These are phyloP conservation scores for Wickerhamiella lipophila DNA, from an alignment of 805 yeast genomes.

Conservation along the genomic window DNA sequence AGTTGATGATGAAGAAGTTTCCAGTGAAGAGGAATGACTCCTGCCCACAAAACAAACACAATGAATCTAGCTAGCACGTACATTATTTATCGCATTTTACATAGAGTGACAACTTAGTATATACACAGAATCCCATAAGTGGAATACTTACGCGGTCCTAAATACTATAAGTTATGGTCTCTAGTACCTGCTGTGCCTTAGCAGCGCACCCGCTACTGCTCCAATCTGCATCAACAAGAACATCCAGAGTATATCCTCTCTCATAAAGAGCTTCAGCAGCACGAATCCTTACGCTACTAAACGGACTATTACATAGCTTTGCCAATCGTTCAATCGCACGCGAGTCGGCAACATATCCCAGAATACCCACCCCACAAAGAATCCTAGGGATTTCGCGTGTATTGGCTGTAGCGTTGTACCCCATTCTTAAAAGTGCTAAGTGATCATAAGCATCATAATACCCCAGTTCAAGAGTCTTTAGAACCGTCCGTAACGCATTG, in stretches of 20 bases:
- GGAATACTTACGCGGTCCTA: too few relatives aligned
- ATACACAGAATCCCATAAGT: too few relatives aligned
- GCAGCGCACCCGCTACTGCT: background rate
- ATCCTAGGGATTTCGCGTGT: constrained; percentile 33
- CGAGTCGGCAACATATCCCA: constrained; percentile 31
- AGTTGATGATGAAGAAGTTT: background rate
- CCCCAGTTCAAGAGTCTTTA: constrained; percentile 13
- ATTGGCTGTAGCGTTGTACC: constrained; percentile 46
- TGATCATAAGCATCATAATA: constrained; percentile 19
- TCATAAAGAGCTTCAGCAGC: constrained; percentile 37
- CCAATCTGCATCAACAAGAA: constrained; percentile 18
- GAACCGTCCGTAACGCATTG: constrained; percentile 12
- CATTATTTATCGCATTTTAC: constrained; percentile 1
- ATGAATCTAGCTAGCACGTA: background rate
- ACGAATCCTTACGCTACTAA: constrained; percentile 27
- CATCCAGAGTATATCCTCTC: constrained; percentile 15
- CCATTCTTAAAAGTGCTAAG: constrained; percentile 33
- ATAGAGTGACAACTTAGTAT: too few relatives aligned
- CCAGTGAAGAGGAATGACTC: constrained; percentile 5
- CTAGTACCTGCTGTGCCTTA: background rate
- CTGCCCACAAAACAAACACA: background rate
- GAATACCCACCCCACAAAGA: constrained; percentile 32
- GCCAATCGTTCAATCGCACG: constrained; percentile 20
- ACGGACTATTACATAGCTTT: constrained; percentile 29
- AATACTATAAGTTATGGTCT: background rate